Percentiles rank a stretch among this genome's conserved stretches.
Conservation (phyloP, 306 rosid species). For the Inga laurina region DNA sequence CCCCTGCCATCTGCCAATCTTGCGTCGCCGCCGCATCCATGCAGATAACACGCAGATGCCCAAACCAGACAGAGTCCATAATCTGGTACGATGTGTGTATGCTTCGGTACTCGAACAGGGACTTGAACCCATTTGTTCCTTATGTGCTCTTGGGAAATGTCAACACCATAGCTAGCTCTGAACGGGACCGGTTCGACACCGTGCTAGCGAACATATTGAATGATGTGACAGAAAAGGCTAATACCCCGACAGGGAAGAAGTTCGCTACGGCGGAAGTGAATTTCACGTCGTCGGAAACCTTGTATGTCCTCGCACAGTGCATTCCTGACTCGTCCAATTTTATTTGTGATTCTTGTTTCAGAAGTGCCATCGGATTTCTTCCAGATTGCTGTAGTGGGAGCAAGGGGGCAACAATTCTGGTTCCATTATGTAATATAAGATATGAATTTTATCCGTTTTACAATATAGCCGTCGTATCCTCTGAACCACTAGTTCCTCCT, state of each 20-base stretch:
- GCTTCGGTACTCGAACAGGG: constrained; percentile 46
- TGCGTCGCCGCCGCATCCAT: constrained; percentile 48
- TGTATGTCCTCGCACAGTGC: not conserved
- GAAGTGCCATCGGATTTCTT: not conserved
- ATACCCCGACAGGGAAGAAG: constrained; percentile 18
- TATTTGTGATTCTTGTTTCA: not conserved
- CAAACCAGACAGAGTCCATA: constrained; percentile 41
- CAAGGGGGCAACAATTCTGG: not conserved
- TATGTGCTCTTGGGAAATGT: rapidly evolving
- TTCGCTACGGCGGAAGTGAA: constrained; percentile 35
- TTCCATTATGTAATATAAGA: not conserved
- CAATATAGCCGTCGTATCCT: not conserved
- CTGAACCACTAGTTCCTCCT: not conserved
- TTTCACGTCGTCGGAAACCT: constrained; percentile 19
- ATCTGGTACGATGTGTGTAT: constrained; percentile 55
- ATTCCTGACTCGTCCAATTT: not conserved
- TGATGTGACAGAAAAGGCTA: not conserved
- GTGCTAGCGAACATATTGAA: constrained; percentile 30
- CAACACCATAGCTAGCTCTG: not conserved
- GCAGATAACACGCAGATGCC: constrained; percentile 26
- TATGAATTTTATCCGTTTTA: constrained; percentile 40
- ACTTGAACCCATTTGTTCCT: constrained; percentile 31
- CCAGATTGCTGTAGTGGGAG: not conserved
- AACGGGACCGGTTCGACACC: not conserved
- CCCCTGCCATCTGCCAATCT: constrained; percentile 30